Evolutionary conservation across 768 basidiomycete genomes (phyloP), one percentile per base, ranked within the genome.

Genomic region (Suillus bovinus): DNA sequence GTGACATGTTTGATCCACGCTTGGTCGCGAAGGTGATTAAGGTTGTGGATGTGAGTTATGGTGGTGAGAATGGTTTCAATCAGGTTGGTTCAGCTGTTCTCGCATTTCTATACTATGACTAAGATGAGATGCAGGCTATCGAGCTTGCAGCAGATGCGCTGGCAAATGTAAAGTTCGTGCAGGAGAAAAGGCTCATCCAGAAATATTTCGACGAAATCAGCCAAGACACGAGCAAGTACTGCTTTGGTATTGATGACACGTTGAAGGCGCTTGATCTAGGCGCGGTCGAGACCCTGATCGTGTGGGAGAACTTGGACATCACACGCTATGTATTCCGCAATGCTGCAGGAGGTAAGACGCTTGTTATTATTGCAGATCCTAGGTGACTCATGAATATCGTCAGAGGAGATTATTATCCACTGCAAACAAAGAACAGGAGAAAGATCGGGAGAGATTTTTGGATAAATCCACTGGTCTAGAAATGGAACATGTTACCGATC

Each of bases 161-260:
- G 33, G 89, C 93, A 41, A 99, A 99, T 75, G 97, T 99, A 81
- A 99, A 99, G 75, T 99, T 99, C 70, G 96, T 99, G 38, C 96
- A 99, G 77, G 97, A 99, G 81, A 99, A 99, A 83, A 90, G 82
- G 75, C 86, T 99, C 55, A 99, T 99, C 69, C 96, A 99, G 75
- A 91, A 86, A 74, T 99, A 98, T 81, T 99, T 99, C 74, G 96
- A 99, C 71, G 97, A 99, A 78, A 99, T 99, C 79, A 96, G 95
- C 69, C 92, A 93, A 74, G 97, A 99, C 71, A 94, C 93, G 39
- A 93, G 87, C 70, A 93, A 89, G 76, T 98, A 96, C 80, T 97
- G 96, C 79, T 99, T 96, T 74, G 97, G 97, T 78, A 87, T 99
- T 64, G 93, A 93, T 17, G 97, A 99, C 72, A 99, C 96, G 1